Percentiles rank a stretch among this genome's conserved stretches.
Evolutionary conservation across 345 rosid species (phyloP).

Genomic region (Euphorbia pulcherrima): DNA sequence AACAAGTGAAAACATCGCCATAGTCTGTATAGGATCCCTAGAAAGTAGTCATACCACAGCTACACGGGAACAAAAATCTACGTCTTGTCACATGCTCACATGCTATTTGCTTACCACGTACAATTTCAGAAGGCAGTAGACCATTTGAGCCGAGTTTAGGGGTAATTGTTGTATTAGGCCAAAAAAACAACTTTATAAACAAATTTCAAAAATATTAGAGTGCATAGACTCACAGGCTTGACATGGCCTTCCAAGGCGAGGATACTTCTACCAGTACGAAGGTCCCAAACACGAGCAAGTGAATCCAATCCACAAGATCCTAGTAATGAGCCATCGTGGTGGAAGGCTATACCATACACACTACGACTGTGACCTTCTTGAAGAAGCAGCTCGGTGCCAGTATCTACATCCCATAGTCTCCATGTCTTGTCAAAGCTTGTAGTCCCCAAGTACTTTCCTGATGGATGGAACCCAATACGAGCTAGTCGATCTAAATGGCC

Average conservation of each 20-base stretch:
- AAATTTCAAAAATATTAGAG: conserved; percentile 4
- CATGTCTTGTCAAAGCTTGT: conserved; percentile 96
- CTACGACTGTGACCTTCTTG: conserved; percentile 97
- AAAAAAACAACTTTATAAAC: neutral
- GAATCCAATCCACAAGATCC: conserved; percentile 91
- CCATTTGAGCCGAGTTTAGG: too few species aligned
- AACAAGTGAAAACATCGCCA: too few species aligned
- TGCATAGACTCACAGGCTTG: conserved; percentile 57
- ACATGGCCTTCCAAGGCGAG: conserved; percentile 92
- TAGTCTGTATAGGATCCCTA: too few species aligned
- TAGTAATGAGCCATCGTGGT: conserved; percentile 87
- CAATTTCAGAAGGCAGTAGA: too few species aligned
- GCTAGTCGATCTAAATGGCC: conserved; percentile 96
- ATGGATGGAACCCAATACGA: conserved; percentile 88
- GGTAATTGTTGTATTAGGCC: too few species aligned
- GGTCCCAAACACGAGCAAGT: conserved; percentile 94
- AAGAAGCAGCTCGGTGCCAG: conserved; percentile 81
- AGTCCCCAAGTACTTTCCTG: conserved; percentile 85
- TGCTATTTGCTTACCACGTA: too few species aligned
- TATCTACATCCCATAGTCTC: conserved; percentile 91
- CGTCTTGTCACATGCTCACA: too few species aligned
- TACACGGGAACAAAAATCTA: too few species aligned
- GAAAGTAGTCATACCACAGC: too few species aligned
- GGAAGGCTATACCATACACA: conserved; percentile 85
- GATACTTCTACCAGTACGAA: conserved; percentile 86